These are phyloP conservation scores for Globisporangium radiosum DNA, from an alignment of 352 stramenopile genomes.

Conservation along the genomic window DNA sequence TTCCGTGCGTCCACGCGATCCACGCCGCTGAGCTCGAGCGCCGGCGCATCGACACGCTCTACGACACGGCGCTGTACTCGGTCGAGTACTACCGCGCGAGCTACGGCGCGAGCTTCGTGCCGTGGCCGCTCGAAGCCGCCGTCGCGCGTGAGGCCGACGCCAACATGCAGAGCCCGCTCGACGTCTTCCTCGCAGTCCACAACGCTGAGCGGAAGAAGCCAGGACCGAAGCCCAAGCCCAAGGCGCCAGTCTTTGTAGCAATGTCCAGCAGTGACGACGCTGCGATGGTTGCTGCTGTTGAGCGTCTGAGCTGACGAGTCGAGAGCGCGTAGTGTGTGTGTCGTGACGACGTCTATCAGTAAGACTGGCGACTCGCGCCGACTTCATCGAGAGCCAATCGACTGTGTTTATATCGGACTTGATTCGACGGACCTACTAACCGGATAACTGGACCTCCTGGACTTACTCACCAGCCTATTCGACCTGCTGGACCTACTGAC, in stretches of 20 bases:
- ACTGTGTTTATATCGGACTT: background rate
- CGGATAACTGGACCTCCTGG: background rate
- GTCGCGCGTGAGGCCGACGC: conserved; percentile 34
- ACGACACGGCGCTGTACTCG: conserved; percentile 61
- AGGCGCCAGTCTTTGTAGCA: conserved; percentile 1
- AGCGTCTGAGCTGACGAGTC: too few species aligned
- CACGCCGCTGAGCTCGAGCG: conserved; percentile 67
- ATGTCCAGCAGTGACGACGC: background rate
- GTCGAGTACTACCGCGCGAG: conserved; percentile 55
- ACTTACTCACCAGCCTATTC: too few species aligned
- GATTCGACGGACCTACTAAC: too few species aligned
- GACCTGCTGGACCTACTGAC: too few species aligned
- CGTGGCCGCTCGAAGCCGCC: conserved; percentile 54
- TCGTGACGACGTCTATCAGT: background rate
- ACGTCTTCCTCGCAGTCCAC: conserved; percentile 55
- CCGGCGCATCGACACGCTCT: conserved; percentile 65
- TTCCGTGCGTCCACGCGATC: conserved; percentile 72
- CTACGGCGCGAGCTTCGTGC: conserved; percentile 54
- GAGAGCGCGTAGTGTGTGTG: too few species aligned
- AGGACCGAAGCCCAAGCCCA: conserved; percentile 47
- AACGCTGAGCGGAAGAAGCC: conserved; percentile 49
- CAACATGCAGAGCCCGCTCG: conserved; percentile 54
- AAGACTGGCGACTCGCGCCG: too few species aligned
- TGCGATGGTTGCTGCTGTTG: background rate
- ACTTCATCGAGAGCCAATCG: background rate